These are phyloP conservation scores for Colletotrichum sojae DNA, from an alignment of 2,329 filamentous ascomycete genomes.

Conservation along the genomic window DNA sequence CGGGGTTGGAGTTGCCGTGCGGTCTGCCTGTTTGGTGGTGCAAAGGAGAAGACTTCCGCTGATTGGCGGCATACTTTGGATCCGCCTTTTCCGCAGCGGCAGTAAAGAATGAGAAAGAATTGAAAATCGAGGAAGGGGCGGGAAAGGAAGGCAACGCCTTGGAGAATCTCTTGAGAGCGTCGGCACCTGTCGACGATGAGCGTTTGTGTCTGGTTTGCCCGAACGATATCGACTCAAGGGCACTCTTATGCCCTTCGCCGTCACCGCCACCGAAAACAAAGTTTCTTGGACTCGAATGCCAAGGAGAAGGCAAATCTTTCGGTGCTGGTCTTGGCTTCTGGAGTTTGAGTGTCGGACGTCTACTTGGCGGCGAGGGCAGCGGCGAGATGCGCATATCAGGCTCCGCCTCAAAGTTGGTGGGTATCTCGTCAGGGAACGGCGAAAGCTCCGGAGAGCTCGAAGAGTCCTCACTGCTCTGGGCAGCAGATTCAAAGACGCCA, in stretches of 20 bases:
- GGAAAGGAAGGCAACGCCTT: constrained; percentile 69
- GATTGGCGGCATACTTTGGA: constrained; percentile 9
- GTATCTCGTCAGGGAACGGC: constrained; percentile 39
- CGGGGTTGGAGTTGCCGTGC: constrained; percentile 18
- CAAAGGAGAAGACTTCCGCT: not conserved
- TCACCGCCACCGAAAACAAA: constrained; percentile 51
- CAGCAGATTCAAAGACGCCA: constrained; percentile 50
- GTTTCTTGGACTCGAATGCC: constrained; percentile 58
- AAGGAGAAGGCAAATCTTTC: constrained; percentile 51
- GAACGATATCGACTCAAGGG: constrained; percentile 61
- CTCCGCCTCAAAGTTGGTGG: constrained; percentile 34
- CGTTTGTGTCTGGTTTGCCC: constrained; percentile 62
- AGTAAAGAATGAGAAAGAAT: constrained; percentile 40
- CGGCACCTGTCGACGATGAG: constrained; percentile 69
- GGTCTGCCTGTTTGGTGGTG: constrained; percentile 27
- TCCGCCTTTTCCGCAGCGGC: constrained; percentile 37
- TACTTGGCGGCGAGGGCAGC: constrained; percentile 18
- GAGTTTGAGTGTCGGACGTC: constrained; percentile 32
- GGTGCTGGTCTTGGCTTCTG: constrained; percentile 31
- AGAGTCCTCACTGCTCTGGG: constrained; percentile 31
- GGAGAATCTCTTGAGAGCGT: constrained; percentile 70
- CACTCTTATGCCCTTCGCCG: constrained; percentile 48
- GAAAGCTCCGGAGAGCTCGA: constrained; percentile 38
- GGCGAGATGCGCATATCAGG: constrained; percentile 25
- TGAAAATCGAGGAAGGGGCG: constrained; percentile 38